These are phyloP conservation scores for Dillenia turbinata DNA, from an alignment of 164 flowering plant species.

Conservation along the genomic window DNA sequence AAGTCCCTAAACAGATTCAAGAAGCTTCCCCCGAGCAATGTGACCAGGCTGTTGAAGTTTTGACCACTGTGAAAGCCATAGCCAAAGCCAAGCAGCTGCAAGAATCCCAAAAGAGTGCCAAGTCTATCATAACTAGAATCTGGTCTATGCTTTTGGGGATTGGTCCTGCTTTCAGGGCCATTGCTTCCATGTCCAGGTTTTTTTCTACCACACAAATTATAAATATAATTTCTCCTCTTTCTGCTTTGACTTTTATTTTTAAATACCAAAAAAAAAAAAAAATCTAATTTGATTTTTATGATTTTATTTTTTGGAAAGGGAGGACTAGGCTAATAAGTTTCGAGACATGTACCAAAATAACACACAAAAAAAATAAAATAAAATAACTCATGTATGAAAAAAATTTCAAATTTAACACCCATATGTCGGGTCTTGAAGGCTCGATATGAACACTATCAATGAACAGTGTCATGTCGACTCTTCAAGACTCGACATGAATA, in stretches of 20 bases:
- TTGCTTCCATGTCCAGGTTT: constrained; percentile 86
- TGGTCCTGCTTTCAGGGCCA: constrained; percentile 74
- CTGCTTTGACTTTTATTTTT: neutral
- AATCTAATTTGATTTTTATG: neutral
- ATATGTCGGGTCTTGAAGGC: too few species aligned
- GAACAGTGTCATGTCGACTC: too few species aligned
- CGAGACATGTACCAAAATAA: neutral
- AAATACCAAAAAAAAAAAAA: neutral
- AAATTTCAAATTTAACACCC: too few species aligned
- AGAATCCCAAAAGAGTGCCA: constrained; percentile 45
- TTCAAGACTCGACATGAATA: too few species aligned
- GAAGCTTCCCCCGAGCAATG: constrained; percentile 94
- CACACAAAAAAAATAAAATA: too few species aligned
- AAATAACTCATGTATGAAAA: too few species aligned
- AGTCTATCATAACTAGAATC: constrained; percentile 29
- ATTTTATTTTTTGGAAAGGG: constrained; percentile 34
- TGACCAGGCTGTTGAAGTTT: constrained; percentile 89
- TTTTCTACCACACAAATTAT: neutral
- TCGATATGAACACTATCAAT: too few species aligned
- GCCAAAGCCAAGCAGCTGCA: constrained; percentile 66
- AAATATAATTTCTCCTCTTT: neutral
- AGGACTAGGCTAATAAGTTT: constrained; percentile 85
- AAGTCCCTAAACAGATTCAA: constrained; percentile 38
- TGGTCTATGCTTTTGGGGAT: constrained; percentile 63
- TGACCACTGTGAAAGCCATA: constrained; percentile 72